Conservation (phyloP, 1,284 basidiomycete species). For the Trichosporon faecale region DNA sequence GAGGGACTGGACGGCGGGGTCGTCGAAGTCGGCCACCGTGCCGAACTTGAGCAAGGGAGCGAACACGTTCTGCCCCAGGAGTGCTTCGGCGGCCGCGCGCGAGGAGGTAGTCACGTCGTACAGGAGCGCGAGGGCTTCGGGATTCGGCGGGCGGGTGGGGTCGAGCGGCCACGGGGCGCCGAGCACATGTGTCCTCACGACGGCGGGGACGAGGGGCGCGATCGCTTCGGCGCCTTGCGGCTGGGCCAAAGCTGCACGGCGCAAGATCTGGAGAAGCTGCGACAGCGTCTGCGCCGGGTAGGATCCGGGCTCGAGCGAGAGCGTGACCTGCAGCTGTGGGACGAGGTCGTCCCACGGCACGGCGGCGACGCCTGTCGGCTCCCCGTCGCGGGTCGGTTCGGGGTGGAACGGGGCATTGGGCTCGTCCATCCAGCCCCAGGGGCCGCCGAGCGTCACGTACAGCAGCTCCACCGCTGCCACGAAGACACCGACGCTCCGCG, state of each 20-base stretch:
- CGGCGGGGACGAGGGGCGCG: slow-evolving; percentile 57
- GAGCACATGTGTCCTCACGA: slow-evolving; percentile 54
- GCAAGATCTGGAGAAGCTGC: slow-evolving; percentile 64
- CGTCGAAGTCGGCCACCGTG: slow-evolving; percentile 54
- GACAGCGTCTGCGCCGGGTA: slow-evolving; percentile 23
- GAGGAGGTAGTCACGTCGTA: slow-evolving; percentile 63
- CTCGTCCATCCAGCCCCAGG: slow-evolving; percentile 30
- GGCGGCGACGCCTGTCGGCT: slow-evolving; percentile 24
- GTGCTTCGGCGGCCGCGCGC: slow-evolving; percentile 62
- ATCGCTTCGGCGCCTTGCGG: slow-evolving; percentile 60
- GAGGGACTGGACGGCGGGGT: slow-evolving; percentile 56
- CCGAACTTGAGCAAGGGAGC: slow-evolving; percentile 73
- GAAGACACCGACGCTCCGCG: slow-evolving; percentile 31
- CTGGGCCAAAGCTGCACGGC: slow-evolving; percentile 61
- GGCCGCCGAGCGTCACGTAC: slow-evolving; percentile 31
- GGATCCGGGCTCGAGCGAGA: slow-evolving; percentile 25
- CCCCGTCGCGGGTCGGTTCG: slow-evolving; percentile 15
- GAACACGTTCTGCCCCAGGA: slow-evolving; percentile 58
- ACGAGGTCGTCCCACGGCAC: slow-evolving; percentile 43
- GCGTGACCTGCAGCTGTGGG: slow-evolving; percentile 32
- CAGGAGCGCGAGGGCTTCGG: slow-evolving; percentile 58
- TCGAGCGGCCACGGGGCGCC: slow-evolving; percentile 40
- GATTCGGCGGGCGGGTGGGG: slow-evolving; percentile 57
- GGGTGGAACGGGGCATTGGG: slow-evolving; percentile 17
- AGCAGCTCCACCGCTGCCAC: slow-evolving; percentile 40